Base-by-base conservation (phyloP, 345 rosid species). In the Eutrema japonicum region DNA sequence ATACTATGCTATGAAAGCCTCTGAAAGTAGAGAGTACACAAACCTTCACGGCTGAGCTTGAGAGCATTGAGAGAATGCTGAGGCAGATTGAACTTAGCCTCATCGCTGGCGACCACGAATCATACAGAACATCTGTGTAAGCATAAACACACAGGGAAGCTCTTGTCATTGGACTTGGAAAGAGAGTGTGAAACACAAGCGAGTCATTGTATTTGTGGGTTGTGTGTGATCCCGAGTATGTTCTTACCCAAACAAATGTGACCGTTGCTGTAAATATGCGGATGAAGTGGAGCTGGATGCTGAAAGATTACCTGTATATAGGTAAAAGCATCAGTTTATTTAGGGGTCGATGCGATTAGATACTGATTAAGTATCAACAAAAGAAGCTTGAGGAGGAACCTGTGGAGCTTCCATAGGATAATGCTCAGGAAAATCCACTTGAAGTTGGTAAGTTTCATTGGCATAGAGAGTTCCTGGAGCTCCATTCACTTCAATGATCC, bases 51-150 rank as follows among this genome's bases (percentile, higher is more conserved):
- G 97, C 65, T 11, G 98, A 86, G 89, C 99, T 95, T 52, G 99
- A 95, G 65, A 95, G 96, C 99, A 92, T 92, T 55, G 96, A 92
- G 74, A 95, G 96, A 83, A 95, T 95, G 81, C 97, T 95, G 76
- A 95, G 91, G 79, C 99, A 95, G 77, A 95, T 82, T 13, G 97
- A 92, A 83, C 96, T 88, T 56, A 95, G 96, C 1, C 96, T 90
- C 97, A 95, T 92, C 37, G 99, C 99, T 0, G 97, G 97, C 0
- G 97, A 95, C 99, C 99, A 95, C 18, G 99, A 95, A 81, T 95
- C 99, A 63, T 95, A 90, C 76, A 95, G 76, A 74, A 94, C 89
- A 83, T 95, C 99, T 93, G 60, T 4, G 7, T 45, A 3, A 32
- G 4, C 4, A 55, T 38, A 12, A 0, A 32, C 35, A 36, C 73